Base-by-base conservation (phyloP, 2,329 filamentous ascomycete species). In the Talaromyces sp. region DNA sequence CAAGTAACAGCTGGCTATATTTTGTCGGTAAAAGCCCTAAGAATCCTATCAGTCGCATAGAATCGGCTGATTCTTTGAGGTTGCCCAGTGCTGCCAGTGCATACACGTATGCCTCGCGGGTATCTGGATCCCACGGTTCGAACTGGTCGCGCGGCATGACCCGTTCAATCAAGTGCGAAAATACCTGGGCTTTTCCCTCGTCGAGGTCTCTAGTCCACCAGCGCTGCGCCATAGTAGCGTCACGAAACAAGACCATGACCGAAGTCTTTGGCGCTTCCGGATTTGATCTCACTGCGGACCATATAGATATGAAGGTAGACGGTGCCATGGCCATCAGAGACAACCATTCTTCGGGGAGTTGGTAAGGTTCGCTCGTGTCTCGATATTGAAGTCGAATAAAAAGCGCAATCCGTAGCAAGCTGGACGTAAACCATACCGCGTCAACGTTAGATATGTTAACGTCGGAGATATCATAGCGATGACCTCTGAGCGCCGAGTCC, bases 1-100 rank as follows among this genome's bases (percentile, higher is more conserved):
- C 72, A n/a, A 67, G 63, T 35, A 76, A 66, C 27, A 76, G 69
- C n/a, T 72, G 70, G 22, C 73, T 69, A 22, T 75, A 76, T 39
- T 68, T 61, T n/a, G 68, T 60, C 10, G 73, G 72, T 13, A 75
- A 68, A 49, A 75, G 70, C 13, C 75, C 70, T 3, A 73, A 69
- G 56, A 76, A 78, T 24, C 71, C 72, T 19, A 68, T 69, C n/a
- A 76, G 70, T 52, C 57, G 58, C 22, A 62, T 43, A 22, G 49
- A n/a, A 22, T 65, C 49, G 33, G 47, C 60, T 2, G 58, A 39
- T 31, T 35, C 19, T 37, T 24, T 57, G 27, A 65, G 24, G 13
- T 47, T 41, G 2, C 49, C 58, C 4, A 65, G 41, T 16, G 41
- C 50, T 27, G 33, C 50, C 3, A 62, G 19, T 37, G 43, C 58